Conservation (phyloP, 2,329 filamentous ascomycete species). For the Alternaria rosae region DNA sequence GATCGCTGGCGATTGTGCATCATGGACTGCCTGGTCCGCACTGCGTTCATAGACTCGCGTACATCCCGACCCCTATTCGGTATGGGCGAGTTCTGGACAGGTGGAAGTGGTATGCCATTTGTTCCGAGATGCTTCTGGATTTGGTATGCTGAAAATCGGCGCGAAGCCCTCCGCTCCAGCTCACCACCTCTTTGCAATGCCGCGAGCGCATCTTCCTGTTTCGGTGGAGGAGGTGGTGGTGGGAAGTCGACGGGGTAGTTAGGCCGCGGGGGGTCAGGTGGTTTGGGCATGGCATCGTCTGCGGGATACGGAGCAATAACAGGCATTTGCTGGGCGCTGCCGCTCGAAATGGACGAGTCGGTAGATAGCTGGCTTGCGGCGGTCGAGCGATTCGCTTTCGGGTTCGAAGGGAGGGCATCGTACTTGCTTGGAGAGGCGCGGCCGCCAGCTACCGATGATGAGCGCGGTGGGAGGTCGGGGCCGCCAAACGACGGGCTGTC, state of each 20-base stretch:
- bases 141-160: slow-evolving; percentile 94
- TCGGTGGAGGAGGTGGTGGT: slow-evolving; percentile 80
- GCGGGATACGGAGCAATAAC: slow-evolving; percentile 77
- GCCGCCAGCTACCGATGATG: slow-evolving; percentile 56
- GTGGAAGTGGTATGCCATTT: slow-evolving; percentile 83
- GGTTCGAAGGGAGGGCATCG: slow-evolving; percentile 47
- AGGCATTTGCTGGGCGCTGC: slow-evolving; percentile 77
- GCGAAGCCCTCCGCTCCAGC: slow-evolving; percentile 87
- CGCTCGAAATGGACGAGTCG: slow-evolving; percentile 74
- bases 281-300: slow-evolving; percentile 59
- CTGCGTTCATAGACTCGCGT: slow-evolving; percentile 81
- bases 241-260: slow-evolving; percentile 65
- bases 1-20: slow-evolving; percentile 62
- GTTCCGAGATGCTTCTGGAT: slow-evolving; percentile 93
- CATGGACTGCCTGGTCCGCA: slow-evolving; percentile 66
- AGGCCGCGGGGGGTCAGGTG: slow-evolving; percentile 45
- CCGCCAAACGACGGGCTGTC: slow-evolving; percentile 52
- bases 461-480: slow-evolving; percentile 57
- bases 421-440: slow-evolving; percentile 54
- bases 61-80: slow-evolving; percentile 86
- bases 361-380: slow-evolving; percentile 42
- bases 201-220: slow-evolving; percentile 87
- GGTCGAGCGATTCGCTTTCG: slow-evolving; percentile 43
- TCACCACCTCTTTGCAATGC: slow-evolving; percentile 92
- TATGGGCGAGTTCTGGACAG: slow-evolving; percentile 77